Evolutionary conservation across 1,284 basidiomycete species (phyloP).

Genomic region (Ganoderma lingzhi): DNA sequence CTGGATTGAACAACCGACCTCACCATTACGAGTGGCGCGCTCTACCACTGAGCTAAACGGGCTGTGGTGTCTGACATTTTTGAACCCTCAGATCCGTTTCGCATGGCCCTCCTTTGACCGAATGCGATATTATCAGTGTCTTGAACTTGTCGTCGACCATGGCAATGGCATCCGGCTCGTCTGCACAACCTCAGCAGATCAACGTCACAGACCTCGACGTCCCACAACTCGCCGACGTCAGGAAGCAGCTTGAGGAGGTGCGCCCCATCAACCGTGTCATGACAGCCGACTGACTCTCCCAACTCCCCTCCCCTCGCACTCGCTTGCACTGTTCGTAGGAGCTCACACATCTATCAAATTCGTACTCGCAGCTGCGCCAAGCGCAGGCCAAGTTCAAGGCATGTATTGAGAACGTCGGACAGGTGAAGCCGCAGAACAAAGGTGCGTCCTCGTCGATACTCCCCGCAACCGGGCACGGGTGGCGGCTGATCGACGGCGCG

Average conservation of each 20-base stretch:
- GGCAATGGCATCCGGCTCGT: conserved; percentile 34
- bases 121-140: too few relatives aligned
- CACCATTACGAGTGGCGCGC: conserved; percentile 34
- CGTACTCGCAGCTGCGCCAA: conserved; percentile 92
- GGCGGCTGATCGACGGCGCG: background rate
- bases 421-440: conserved; percentile 79
- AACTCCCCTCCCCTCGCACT: background rate
- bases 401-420: conserved; percentile 86
- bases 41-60: conserved; percentile 35
- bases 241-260: conserved; percentile 90
- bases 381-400: conserved; percentile 93
- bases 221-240: conserved; percentile 85
- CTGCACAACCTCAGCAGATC: conserved; percentile 66
- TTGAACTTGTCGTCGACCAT: background rate
- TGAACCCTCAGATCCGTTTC: too few relatives aligned
- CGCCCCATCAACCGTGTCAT: conserved; percentile 10
- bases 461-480: background rate
- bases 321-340: conserved; percentile 63
- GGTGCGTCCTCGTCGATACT: conserved; percentile 55
- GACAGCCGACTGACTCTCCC: conserved; percentile 10
- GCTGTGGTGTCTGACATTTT: background rate
- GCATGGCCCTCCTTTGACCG: too few relatives aligned
- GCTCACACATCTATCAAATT: conserved; percentile 90
- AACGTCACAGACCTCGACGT: conserved; percentile 84
- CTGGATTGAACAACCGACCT: conserved; percentile 36